Conservation (phyloP, 495 filamentous ascomycete genomes). For the Penicillium coprophilum region DNA sequence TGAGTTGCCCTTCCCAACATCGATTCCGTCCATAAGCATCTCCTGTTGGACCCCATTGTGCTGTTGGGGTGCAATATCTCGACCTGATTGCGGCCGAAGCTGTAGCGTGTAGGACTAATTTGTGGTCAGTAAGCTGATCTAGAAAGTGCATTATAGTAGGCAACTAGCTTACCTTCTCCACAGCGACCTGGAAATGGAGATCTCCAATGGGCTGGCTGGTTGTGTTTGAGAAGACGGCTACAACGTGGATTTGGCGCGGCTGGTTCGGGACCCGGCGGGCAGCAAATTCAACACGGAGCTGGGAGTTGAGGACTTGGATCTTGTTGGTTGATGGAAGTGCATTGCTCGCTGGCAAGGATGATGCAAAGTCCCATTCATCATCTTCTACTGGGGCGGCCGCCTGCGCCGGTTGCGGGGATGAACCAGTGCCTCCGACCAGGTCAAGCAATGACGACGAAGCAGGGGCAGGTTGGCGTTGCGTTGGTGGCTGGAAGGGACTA, state of each 20-base stretch:
- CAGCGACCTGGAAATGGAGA: slow-evolving; percentile 86
- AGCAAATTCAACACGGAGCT: slow-evolving; percentile 54
- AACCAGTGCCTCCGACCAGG: slow-evolving; percentile 28
- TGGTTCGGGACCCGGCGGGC: slow-evolving; percentile 39
- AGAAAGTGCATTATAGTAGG: neutral
- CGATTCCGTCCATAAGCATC: slow-evolving; percentile 73
- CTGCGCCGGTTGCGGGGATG: slow-evolving; percentile 26
- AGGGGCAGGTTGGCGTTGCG: slow-evolving; percentile 21
- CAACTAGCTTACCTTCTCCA: slow-evolving; percentile 71
- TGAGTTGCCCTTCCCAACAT: slow-evolving; percentile 64
- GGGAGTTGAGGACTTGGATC: slow-evolving; percentile 58
- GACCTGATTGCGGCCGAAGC: slow-evolving; percentile 79
- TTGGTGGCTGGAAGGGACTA: slow-evolving; percentile 36
- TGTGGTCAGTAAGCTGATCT: slow-evolving; percentile 3
- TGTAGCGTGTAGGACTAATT: slow-evolving; percentile 68
- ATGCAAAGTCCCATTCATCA: slow-evolving; percentile 94
- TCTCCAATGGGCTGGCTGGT: slow-evolving; percentile 69
- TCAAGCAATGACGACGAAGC: slow-evolving; percentile 48
- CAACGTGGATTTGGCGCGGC: slow-evolving; percentile 53
- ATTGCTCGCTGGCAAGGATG: slow-evolving; percentile 68
- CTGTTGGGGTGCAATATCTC: slow-evolving; percentile 71
- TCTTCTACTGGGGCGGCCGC: slow-evolving; percentile 39
- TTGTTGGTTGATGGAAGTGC: slow-evolving; percentile 56
- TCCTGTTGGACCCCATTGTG: slow-evolving; percentile 77
- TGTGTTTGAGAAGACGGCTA: slow-evolving; percentile 74